These are phyloP conservation scores for Odontarrhena argentea DNA, from an alignment of 345 rosid species.

Conservation along the genomic window DNA sequence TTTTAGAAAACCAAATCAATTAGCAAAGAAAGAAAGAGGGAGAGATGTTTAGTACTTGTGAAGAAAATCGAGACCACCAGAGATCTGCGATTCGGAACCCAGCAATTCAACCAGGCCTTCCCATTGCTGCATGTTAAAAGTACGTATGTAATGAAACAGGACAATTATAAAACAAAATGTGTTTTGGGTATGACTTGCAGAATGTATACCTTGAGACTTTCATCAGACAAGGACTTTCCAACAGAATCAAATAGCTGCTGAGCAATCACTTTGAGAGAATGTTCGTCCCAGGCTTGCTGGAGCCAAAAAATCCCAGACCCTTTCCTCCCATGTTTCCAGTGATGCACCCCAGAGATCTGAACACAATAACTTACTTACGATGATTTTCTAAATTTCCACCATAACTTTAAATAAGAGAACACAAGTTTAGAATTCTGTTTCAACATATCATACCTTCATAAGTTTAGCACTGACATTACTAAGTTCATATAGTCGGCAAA, in stretches of 20 bases:
- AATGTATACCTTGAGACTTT: conserved; percentile 77
- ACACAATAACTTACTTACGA: conserved; percentile 16
- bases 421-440: neutral
- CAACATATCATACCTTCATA: conserved; percentile 66
- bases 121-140: conserved; percentile 76
- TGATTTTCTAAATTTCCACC: neutral
- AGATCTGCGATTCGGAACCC: conserved; percentile 75
- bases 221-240: conserved; percentile 89
- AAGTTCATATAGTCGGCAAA: conserved; percentile 86
- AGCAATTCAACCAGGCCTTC: conserved; percentile 85
- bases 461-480: conserved; percentile 62
- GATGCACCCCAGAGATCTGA: conserved; percentile 85
- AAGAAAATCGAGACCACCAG: conserved; percentile 92
- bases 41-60: conserved; percentile 60
- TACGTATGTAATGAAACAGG: neutral
- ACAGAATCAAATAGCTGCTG: conserved; percentile 89
- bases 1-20: neutral
- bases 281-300: conserved; percentile 81
- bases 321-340: conserved; percentile 97
- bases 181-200: conserved; percentile 10
- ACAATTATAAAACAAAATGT: neutral
- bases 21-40: neutral
- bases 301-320: conserved; percentile 92
- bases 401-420: conserved; percentile 8
- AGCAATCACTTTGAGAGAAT: conserved; percentile 73